Evolutionary conservation across 2,329 filamentous ascomycete species (phyloP), one percentile per base, ranked within the genome.

Genomic region (Myriosclerotinia scirpicola): DNA sequence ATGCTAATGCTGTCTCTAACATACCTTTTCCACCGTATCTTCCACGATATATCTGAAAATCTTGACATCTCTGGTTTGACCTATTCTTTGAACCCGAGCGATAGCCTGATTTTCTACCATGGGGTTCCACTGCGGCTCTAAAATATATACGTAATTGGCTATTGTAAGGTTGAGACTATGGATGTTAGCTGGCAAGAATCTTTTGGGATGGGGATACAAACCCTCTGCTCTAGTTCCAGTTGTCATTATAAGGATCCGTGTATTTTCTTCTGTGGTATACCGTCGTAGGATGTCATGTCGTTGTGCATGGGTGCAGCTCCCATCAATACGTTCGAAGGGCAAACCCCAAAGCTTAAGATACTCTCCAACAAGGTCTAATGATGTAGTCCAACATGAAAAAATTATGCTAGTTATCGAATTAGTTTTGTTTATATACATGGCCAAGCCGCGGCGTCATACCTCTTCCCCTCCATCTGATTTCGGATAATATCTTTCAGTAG

Each of bases 211-310:
- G 0, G 81, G 12, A 55, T 26, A 30, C 66, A 67, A 62, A 71
- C 68, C 69, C 60, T 69, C 66, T 1, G 69, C 69, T 20, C 69
- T 64, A 20, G 66, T 69, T 4, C 70, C 70, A 30, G 67, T 71
- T 14, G 66, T 85, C 82, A 85, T 85, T 20, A 86, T 78, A 0
- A 85, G 61, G 17, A 70, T 60, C 20, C 62, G 68, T 54, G 54
- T 69, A n/a, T 7, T 22, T 34, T 30, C 42, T 9, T 54, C 30
- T 71, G 70, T 69, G 0, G 73, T 72, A 55, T 84, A 84, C 0
- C 75, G 68, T 0, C 79, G 70, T 0, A 85, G 74, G 0, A 78
- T 79, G 0, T 67, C 69, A 44, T 81, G 76, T 0, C 82, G 73
- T 36, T 78, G 73, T 0, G 68, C 65, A 0, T 80, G 74, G 0